These are phyloP conservation scores for Triticum turgidum DNA, from an alignment of 176 grass and related monocot species.

Conservation along the genomic window DNA sequence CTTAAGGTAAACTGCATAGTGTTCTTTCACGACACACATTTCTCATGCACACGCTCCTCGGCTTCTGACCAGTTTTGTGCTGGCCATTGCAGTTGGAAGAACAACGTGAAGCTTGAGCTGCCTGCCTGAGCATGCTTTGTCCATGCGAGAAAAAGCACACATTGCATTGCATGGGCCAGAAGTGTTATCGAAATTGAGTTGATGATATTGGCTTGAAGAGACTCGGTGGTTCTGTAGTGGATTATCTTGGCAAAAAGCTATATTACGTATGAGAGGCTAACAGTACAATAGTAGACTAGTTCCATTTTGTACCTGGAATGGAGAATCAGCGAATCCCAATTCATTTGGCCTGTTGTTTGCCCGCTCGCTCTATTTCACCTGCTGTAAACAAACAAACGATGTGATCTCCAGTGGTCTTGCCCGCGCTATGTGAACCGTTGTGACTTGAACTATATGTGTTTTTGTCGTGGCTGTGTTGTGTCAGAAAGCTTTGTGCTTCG, in stretches of 20 bases:
- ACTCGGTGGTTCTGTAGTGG: slow-evolving; percentile 2
- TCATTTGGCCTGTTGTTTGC: slow-evolving; percentile 33
- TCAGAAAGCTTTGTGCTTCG: too few relatives aligned
- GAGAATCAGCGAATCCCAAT: not conserved
- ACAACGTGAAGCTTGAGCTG: slow-evolving; percentile 87
- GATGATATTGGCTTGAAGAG: slow-evolving; percentile 25
- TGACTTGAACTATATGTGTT: not conserved
- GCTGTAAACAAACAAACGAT: not conserved
- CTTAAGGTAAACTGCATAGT: slow-evolving; percentile 60
- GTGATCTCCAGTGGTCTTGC: not conserved
- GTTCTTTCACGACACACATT: not conserved
- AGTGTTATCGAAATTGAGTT: slow-evolving; percentile 23
- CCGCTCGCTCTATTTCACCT: not conserved
- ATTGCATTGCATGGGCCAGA: not conserved
- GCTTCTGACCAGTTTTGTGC: not conserved
- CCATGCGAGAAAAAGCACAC: not conserved
- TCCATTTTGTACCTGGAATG: slow-evolving; percentile 23
- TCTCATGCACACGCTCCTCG: not conserved
- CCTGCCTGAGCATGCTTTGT: slow-evolving; percentile 52
- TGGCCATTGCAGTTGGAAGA: slow-evolving; percentile 80
- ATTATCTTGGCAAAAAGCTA: slow-evolving; percentile 38
- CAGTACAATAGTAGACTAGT: slow-evolving; percentile 45
- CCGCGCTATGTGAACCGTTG: not conserved
- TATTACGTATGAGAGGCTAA: slow-evolving; percentile 33
- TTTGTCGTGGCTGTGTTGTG: not conserved